Conservation (phyloP, 108 stramenopile genomes). For the Nitzschia sp. region DNA sequence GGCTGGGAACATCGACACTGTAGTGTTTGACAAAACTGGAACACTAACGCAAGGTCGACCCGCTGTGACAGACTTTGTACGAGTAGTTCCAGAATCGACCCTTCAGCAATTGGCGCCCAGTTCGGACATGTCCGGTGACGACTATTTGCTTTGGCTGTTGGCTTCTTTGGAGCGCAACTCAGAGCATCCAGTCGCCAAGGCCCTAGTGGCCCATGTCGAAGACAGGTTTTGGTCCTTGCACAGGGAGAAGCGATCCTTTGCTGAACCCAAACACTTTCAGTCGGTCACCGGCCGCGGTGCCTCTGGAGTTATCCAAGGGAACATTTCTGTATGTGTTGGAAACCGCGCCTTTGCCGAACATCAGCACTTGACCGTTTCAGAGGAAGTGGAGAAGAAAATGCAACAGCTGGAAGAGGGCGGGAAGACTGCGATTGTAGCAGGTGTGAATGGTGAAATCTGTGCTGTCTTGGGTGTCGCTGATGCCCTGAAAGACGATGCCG, state of each 20-base stretch:
- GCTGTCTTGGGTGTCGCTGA: constrained; percentile 88
- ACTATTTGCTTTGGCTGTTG: constrained; percentile 57
- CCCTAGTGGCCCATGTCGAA: constrained; percentile 58
- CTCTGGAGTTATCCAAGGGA: constrained; percentile 54
- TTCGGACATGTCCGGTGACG: constrained; percentile 20
- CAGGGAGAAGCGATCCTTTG: constrained; percentile 29
- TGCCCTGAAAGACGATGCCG: constrained; percentile 72
- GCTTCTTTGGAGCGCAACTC: constrained; percentile 77
- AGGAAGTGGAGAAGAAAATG: constrained; percentile 63
- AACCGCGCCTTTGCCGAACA: constrained; percentile 65
- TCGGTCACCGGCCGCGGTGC: constrained; percentile 77
- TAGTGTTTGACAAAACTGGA: constrained; percentile 98
- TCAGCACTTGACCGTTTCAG: constrained; percentile 53
- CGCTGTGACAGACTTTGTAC: constrained; percentile 63
- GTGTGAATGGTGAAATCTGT: constrained; percentile 61
- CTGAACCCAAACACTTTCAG: constrained; percentile 46
- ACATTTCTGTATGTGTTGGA: constrained; percentile 59
- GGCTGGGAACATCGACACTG: constrained; percentile 76
- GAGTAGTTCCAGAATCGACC: constrained; percentile 40
- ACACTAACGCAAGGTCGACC: constrained; percentile 91
- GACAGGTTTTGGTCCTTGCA: constrained; percentile 25
- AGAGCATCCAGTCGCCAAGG: constrained; percentile 83
- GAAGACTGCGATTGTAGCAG: constrained; percentile 81
- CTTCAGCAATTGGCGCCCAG: constrained; percentile 43
- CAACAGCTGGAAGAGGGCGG: constrained; percentile 68